Evolutionary conservation across 768 basidiomycete species (phyloP).

Genomic region (Mrakia blollopis): DNA sequence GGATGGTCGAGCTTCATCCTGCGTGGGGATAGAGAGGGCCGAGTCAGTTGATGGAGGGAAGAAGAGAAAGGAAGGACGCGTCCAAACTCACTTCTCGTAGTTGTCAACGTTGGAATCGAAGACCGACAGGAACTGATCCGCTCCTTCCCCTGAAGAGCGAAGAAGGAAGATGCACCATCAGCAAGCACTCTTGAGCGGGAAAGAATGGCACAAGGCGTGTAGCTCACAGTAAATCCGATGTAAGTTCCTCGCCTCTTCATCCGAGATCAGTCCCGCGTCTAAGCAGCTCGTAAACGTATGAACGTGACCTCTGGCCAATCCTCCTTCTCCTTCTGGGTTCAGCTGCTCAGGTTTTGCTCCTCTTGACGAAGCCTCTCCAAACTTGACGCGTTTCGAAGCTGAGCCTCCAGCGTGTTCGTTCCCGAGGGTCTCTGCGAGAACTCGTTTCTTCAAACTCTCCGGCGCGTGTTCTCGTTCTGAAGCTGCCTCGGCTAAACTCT

Average conservation of each 20-base stretch:
- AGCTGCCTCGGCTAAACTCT: neutral
- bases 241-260: neutral
- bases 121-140: constrained; percentile 19
- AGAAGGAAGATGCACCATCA: neutral
- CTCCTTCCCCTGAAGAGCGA: neutral
- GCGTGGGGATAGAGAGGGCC: neutral
- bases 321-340: neutral
- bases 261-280: constrained; percentile 9
- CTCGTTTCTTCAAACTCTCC: neutral
- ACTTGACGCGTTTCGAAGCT: constrained; percentile 10
- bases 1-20: constrained; percentile 18
- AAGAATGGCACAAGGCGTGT: neutral
- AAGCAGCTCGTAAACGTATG: neutral
- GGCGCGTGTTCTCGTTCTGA: neutral
- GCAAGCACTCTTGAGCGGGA: neutral
- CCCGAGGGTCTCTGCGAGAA: neutral
- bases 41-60: too few species aligned
- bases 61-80: neutral
- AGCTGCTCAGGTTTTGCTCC: neutral
- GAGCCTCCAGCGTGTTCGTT: neutral
- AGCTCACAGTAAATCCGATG: neutral
- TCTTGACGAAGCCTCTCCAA: neutral
- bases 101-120: constrained; percentile 8
- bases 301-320: constrained; percentile 3
- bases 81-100: neutral